phyloP scores from a whole-genome alignment of 495 filamentous ascomycete species.

The Aspergillus funiculosus region DNA sequence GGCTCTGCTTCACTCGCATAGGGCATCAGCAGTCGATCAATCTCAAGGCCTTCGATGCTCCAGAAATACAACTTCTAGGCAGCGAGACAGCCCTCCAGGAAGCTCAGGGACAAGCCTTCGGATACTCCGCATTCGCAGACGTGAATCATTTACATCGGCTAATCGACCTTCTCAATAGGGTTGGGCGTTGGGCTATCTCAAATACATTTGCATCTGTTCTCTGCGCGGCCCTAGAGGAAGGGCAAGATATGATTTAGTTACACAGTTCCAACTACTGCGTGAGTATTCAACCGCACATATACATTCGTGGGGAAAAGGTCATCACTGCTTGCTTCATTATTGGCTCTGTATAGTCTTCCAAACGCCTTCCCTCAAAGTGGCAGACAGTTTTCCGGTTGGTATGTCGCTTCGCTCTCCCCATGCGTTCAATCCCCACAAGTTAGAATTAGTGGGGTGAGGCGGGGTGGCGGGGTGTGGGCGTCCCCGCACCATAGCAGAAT shows the following conservation, averaged over 20 bases:
- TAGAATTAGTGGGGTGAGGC: too few species aligned
- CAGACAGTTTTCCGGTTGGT: too few species aligned
- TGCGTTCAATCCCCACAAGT: too few species aligned
- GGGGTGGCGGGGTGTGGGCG: too few species aligned
- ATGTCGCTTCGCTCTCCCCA: too few species aligned
- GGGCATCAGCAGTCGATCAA: conserved; percentile 9
- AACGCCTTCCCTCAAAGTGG: too few species aligned
- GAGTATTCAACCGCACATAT: too few species aligned
- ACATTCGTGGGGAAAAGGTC: too few species aligned
- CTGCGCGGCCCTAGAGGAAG: conserved; percentile 17
- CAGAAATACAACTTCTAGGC: conserved; percentile 20
- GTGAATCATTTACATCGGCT: conserved; percentile 21
- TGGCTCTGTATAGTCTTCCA: too few species aligned
- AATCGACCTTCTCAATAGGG: conserved; percentile 29
- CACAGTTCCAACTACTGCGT: background rate
- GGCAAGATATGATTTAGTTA: background rate
- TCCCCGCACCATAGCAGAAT: too few species aligned
- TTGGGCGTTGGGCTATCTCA: conserved; percentile 34
- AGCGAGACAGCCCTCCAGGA: background rate
- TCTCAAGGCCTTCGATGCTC: conserved; percentile 16
- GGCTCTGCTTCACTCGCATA: conserved; percentile 20
- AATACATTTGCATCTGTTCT: conserved; percentile 24
- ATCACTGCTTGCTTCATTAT: too few species aligned
- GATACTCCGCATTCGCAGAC: conserved; percentile 8
- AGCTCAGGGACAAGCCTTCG: conserved; percentile 1